Evolutionary conservation across 805 yeast species (phyloP).

Genomic region (Hanseniaspora pseudoguilliermondii): DNA sequence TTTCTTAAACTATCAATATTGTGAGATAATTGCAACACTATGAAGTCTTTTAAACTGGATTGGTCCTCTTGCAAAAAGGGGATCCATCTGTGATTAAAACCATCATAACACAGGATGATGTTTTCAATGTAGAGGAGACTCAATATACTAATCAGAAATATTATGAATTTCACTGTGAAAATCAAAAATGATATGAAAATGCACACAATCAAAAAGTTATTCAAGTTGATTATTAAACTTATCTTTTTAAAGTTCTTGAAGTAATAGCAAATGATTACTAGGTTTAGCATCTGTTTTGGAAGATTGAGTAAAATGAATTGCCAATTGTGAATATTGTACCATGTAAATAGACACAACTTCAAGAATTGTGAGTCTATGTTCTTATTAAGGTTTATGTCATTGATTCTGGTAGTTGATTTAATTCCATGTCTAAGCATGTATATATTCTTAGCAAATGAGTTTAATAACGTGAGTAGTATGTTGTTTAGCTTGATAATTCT

Average conservation of each 20-base stretch:
- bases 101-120: not conserved
- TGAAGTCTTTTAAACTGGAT: not conserved
- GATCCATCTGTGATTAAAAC: conserved; percentile 3
- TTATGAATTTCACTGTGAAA: not conserved
- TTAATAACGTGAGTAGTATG: not conserved
- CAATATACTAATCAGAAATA: not conserved
- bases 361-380: not conserved
- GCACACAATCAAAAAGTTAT: not conserved
- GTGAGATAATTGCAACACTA: not conserved
- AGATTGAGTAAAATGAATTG: conserved; percentile 1
- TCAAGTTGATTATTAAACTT: not conserved
- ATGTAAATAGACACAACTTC: conserved; percentile 4
- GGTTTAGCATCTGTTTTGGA: conserved; percentile 1
- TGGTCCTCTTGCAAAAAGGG: conserved; percentile 1
- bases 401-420: not conserved
- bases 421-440: not conserved
- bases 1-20: not conserved
- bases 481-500: not conserved
- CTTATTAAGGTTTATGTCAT: not conserved
- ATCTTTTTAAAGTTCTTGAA: not conserved
- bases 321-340: conserved; percentile 9
- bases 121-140: conserved; percentile 4
- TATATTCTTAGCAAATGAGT: conserved; percentile 7
- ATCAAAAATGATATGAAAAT: not conserved
- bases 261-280: not conserved